Percentiles rank a stretch among this genome's conserved stretches.
These are phyloP conservation scores for Pyrenochaeta sp. DNA, from an alignment of 2,329 filamentous ascomycete genomes.

Conservation along the genomic window DNA sequence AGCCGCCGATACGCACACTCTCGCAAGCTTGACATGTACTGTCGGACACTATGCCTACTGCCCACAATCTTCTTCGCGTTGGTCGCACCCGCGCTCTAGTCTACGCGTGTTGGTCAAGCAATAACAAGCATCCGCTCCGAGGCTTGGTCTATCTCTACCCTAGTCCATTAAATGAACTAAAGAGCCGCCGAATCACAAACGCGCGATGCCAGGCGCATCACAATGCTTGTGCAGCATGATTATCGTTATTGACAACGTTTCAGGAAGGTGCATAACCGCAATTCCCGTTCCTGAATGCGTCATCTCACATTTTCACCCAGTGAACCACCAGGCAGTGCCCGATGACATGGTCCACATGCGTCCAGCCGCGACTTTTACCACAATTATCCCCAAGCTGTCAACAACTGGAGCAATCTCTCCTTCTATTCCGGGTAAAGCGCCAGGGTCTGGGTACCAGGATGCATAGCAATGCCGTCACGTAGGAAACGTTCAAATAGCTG, in stretches of 20 bases:
- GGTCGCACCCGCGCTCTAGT: not conserved
- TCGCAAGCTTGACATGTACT: not conserved
- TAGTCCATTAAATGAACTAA: constrained; percentile 7
- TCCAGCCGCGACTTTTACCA: constrained; percentile 5
- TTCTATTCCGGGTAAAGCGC: constrained; percentile 30
- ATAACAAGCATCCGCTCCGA: constrained; percentile 26
- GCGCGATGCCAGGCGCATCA: not conserved
- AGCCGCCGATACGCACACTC: not conserved
- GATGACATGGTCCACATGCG: constrained; percentile 8
- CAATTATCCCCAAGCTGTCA: constrained; percentile 2
- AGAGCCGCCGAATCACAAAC: constrained; percentile 9
- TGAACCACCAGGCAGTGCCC: constrained; percentile 4
- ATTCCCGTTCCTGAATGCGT: constrained; percentile 10
- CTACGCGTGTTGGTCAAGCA: constrained; percentile 19
- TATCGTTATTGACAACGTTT: constrained; percentile 8
- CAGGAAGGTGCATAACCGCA: constrained; percentile 22
- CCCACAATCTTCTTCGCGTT: not conserved
- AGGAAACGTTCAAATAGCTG: constrained; percentile 28
- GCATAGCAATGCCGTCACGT: constrained; percentile 19
- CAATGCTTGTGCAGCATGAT: constrained; percentile 4
- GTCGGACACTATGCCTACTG: not conserved
- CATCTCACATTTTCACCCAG: constrained; percentile 12
- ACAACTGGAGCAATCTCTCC: constrained; percentile 13
- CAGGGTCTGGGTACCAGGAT: constrained; percentile 5
- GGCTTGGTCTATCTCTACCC: constrained; percentile 15